A percentile compares a stretch with the other conserved stretches of the same genome.
Conservation (phyloP, 2,329 filamentous ascomycete genomes). For the Fusarium tjaetaba region DNA sequence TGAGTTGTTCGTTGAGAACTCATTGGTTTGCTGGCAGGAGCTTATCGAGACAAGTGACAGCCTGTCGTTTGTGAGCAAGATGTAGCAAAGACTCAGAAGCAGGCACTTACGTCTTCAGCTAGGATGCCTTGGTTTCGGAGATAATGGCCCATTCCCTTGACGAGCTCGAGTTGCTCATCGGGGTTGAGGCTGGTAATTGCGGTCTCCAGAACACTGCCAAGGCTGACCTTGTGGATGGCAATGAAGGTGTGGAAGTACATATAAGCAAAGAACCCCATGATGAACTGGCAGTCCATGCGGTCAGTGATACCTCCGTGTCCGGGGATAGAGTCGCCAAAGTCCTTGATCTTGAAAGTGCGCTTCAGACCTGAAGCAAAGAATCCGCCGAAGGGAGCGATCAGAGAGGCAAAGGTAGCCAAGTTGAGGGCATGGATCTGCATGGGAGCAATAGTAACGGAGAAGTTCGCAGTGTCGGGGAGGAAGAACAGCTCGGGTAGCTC, state of each 20-base stretch:
- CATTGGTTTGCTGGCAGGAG: conserved; percentile 37
- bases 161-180: conserved; percentile 89
- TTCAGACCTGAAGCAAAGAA: conserved; percentile 99
- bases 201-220: conserved; percentile 88
- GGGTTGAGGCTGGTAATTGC: conserved; percentile 88
- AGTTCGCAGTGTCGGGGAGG: conserved; percentile 64
- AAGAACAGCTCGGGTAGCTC: conserved; percentile 78
- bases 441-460: conserved; percentile 80
- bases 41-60: conserved; percentile 43
- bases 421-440: conserved; percentile 94
- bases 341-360: conserved; percentile 99
- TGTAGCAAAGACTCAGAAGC: not conserved
- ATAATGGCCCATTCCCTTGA: conserved; percentile 71
- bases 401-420: conserved; percentile 91
- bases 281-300: conserved; percentile 99
- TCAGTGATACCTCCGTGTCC: conserved; percentile 98
- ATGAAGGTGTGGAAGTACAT: conserved; percentile 99
- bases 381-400: conserved; percentile 96
- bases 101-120: conserved; percentile 45
- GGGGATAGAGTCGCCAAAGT: conserved; percentile 98
- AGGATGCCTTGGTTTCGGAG: conserved; percentile 70
- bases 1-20: conserved; percentile 8
- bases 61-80: conserved; percentile 29
- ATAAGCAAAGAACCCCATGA: conserved; percentile 98
- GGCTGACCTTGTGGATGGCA: conserved; percentile 83